Conservation (phyloP, 179 eudicot genomes). For the Beta corolliflora region DNA sequence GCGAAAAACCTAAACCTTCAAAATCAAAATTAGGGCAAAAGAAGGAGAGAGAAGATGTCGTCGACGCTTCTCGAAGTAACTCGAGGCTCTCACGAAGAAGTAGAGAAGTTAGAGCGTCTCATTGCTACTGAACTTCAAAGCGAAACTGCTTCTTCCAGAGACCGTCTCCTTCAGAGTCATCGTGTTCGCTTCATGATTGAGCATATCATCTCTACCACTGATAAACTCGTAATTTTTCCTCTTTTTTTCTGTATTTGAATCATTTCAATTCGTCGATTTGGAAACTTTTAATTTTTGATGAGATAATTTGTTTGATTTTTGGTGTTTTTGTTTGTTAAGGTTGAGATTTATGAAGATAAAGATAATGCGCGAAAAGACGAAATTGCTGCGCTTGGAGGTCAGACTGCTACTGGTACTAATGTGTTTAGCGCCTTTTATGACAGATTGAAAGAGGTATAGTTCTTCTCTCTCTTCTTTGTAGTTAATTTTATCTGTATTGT, state of each 20-base stretch:
- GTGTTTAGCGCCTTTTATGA: conserved; percentile 95
- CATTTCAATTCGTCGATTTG: not conserved
- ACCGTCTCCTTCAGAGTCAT: conserved; percentile 82
- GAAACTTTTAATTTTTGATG: not conserved
- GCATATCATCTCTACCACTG: conserved; percentile 61
- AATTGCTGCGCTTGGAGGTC: conserved; percentile 98
- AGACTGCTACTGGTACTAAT: conserved; percentile 75
- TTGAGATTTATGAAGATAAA: conserved; percentile 83
- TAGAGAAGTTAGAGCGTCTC: conserved; percentile 82
- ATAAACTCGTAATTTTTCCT: conserved; percentile 59
- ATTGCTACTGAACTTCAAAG: conserved; percentile 75
- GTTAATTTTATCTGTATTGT: not conserved
- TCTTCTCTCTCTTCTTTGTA: not conserved
- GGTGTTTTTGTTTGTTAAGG: conserved; percentile 35
- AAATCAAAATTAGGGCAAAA: conserved; percentile 1
- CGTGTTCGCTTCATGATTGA: conserved; percentile 88
- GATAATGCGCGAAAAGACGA: conserved; percentile 91
- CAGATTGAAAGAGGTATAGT: conserved; percentile 81
- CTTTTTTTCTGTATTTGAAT: not conserved
- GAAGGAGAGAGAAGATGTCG: conserved; percentile 53
- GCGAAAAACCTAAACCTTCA: conserved; percentile 3
- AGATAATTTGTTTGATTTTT: not conserved
- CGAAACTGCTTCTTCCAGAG: conserved; percentile 69
- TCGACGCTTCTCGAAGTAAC: conserved; percentile 97
- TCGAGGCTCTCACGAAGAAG: conserved; percentile 89